These are phyloP conservation scores for Teunomyces gatunensis DNA, from an alignment of 805 yeast species.

Conservation along the genomic window DNA sequence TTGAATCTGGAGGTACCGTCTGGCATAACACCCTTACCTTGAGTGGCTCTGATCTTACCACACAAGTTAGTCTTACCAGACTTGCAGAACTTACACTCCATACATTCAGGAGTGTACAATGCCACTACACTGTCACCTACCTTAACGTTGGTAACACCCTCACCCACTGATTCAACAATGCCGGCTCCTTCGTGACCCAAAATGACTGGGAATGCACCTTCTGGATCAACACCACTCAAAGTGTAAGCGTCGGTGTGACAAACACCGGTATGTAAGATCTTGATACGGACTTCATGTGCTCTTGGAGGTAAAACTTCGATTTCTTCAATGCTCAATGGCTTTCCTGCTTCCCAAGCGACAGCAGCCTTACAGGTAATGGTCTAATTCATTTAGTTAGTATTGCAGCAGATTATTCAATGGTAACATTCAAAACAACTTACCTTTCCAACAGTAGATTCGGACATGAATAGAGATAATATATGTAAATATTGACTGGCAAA, in stretches of 20 bases:
- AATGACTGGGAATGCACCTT: slow-evolving; percentile 90
- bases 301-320: slow-evolving; percentile 91
- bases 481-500: neutral
- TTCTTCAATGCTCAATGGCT: slow-evolving; percentile 78
- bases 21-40: slow-evolving; percentile 98
- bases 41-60: slow-evolving; percentile 93
- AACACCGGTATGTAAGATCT: slow-evolving; percentile 84
- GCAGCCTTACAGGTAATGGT: slow-evolving; percentile 91
- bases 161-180: slow-evolving; percentile 91
- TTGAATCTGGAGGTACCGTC: slow-evolving; percentile 94
- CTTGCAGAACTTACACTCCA: slow-evolving; percentile 90
- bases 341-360: slow-evolving; percentile 94
- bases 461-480: slow-evolving; percentile 3
- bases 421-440: slow-evolving; percentile 14
- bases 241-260: slow-evolving; percentile 99
- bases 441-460: slow-evolving; percentile 25
- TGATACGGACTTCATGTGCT: slow-evolving; percentile 96
- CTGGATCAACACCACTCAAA: slow-evolving; percentile 91
- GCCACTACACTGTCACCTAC: slow-evolving; percentile 93
- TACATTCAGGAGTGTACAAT: slow-evolving; percentile 95
- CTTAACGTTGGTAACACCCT: slow-evolving; percentile 86
- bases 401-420: neutral
- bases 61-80: slow-evolving; percentile 96
- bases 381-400: slow-evolving; percentile 22
- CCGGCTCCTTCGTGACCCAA: slow-evolving; percentile 99